Evolutionary conservation across 2,329 filamentous ascomycete species (phyloP), one percentile per base, ranked within the genome.

Genomic region (Basipetospora chlamydospora): DNA sequence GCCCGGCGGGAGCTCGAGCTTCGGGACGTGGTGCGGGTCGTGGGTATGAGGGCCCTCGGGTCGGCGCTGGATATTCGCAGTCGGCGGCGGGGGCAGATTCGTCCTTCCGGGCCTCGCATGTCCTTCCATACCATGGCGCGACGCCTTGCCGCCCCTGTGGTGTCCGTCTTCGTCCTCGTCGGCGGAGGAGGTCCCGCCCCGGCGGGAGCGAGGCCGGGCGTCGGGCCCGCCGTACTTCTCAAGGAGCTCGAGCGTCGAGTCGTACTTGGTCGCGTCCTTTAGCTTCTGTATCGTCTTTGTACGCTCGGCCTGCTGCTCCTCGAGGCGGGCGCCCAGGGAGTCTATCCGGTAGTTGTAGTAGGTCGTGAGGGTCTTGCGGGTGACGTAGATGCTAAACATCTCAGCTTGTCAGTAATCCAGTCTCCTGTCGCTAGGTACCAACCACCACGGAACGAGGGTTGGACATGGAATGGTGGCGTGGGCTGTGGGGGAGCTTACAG

Each of bases 191-290:
- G 31, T 10, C 9, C 20, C 31, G 11, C 32, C 21, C 22, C 25
- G 22, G 5, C n/a, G 23, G 8, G 16, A n/a, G 2, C 17, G 12
- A 16, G 36, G 26, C 49, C 63, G 60, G 48, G 66, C 60, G 42
- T 77, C 73, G 15, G 66, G 63, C 8, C 75, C 81, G 25, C 86
- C 87, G 54, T 98, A 98, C 50, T 96, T 98, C 50, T 96, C 84
- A 9, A 98, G 71, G 41, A 98, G 60, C 53, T 95, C 77, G 50
- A 92, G 75, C 2, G 90, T 98, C 22, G 87, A 90, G 57, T 96
- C 84, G 61, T 95, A 98, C 56, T 83, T 94, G 23, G 90, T 98
- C 18, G 87, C 87, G 40, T 80, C 77, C 59, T 98, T 98, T 43
- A 98, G 73, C 58, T 87, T 87, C 54, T 93, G 80, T 45, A 98